These are phyloP conservation scores for Henningerozyma blattae DNA, from an alignment of 805 yeast genomes.

Conservation along the genomic window DNA sequence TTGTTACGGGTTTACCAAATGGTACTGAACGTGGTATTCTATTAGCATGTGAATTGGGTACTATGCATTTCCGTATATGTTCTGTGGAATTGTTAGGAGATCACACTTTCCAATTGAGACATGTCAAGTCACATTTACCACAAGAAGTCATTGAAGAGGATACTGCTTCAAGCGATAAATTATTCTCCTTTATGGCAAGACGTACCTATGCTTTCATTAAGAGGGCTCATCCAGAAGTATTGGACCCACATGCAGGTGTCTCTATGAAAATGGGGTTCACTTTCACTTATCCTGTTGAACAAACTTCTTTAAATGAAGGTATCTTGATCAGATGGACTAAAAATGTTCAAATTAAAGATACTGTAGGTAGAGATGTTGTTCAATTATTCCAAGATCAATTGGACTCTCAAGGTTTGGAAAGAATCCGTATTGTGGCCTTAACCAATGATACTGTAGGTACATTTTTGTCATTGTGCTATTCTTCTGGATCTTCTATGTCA, in stretches of 20 bases:
- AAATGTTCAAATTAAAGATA: constrained; percentile 78
- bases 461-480: constrained; percentile 74
- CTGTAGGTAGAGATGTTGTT: constrained; percentile 77
- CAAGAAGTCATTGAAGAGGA: constrained; percentile 55
- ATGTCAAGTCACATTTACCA: constrained; percentile 72
- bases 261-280: constrained; percentile 78
- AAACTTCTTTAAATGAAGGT: constrained; percentile 69
- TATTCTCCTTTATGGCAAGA: constrained; percentile 65
- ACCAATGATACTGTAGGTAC: constrained; percentile 97
- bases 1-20: constrained; percentile 72
- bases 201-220: constrained; percentile 53
- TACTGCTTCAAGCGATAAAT: constrained; percentile 38
- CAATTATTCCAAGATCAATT: constrained; percentile 57
- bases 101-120: constrained; percentile 63
- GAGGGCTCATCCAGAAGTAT: constrained; percentile 43
- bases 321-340: constrained; percentile 90
- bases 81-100: constrained; percentile 68
- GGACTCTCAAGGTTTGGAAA: constrained; percentile 42
- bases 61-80: constrained; percentile 92
- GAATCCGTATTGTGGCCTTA: constrained; percentile 65
- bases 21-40: constrained; percentile 77
- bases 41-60: constrained; percentile 91
- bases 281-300: constrained; percentile 86
- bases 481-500: constrained; percentile 34
- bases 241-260: constrained; percentile 19